These are phyloP conservation scores for Epithemia pelagica DNA, from an alignment of 108 stramenopile species.

Conservation along the genomic window DNA sequence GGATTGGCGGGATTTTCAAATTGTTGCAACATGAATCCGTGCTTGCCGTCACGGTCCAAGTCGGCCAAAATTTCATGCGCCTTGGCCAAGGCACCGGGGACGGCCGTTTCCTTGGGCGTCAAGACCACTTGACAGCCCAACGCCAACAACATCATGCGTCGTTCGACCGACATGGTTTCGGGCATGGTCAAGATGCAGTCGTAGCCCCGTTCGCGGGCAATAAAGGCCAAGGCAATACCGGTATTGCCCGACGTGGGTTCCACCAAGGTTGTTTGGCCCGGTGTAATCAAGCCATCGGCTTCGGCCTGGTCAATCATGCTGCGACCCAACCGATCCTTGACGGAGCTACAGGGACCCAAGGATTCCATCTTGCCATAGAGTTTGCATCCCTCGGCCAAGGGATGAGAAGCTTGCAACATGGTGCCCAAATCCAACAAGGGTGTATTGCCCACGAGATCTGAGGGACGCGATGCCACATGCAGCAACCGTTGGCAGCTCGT, in stretches of 20 bases:
- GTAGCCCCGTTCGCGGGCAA: conserved; percentile 66
- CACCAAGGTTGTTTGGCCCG: conserved; percentile 32
- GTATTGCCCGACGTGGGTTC: conserved; percentile 71
- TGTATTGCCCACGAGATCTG: conserved; percentile 58
- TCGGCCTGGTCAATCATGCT: conserved; percentile 53
- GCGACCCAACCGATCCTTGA: conserved; percentile 49
- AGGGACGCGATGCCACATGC: conserved; percentile 32
- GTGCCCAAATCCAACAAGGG: conserved; percentile 46
- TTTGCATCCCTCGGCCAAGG: conserved; percentile 35
- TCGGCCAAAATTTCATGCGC: conserved; percentile 54
- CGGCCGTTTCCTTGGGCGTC: conserved; percentile 69
- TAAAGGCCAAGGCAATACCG: conserved; percentile 76
- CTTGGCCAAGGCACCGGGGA: conserved; percentile 61
- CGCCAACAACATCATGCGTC: conserved; percentile 59
- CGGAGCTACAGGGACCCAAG: conserved; percentile 48
- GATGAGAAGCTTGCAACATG: conserved; percentile 21
- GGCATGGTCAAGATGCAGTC: conserved; percentile 87
- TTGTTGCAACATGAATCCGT: conserved; percentile 61
- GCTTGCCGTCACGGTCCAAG: conserved; percentile 31
- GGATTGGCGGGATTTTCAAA: conserved; percentile 76
- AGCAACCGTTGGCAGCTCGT: too few species aligned
- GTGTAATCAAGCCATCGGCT: conserved; percentile 24
- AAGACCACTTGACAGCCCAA: conserved; percentile 61
- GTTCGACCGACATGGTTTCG: conserved; percentile 75
- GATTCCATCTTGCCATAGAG: conserved; percentile 64